Evolutionary conservation across 2,329 filamentous ascomycete genomes (phyloP).

Genomic region (Drechslerella dactyloides): DNA sequence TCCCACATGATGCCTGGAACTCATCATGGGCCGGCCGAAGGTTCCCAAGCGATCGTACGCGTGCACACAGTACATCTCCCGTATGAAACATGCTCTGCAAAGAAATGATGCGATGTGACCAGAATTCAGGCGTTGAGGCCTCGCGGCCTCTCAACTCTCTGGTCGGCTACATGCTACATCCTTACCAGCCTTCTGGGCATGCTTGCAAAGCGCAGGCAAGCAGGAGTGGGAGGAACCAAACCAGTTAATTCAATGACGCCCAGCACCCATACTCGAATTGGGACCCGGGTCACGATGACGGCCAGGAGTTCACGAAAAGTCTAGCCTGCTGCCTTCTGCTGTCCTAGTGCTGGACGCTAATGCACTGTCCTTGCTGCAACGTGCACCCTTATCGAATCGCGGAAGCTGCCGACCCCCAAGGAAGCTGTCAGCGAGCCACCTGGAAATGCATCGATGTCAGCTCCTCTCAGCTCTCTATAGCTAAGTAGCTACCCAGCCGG

Average conservation of each 20-base stretch:
- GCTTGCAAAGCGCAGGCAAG: too few relatives aligned
- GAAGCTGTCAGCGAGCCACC: constrained; percentile 44
- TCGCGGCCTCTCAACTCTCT: neutral
- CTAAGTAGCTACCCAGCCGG: constrained; percentile 50
- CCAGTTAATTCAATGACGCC: neutral
- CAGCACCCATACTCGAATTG: neutral
- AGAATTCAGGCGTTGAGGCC: neutral
- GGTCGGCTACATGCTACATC: neutral
- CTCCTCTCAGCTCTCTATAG: constrained; percentile 49
- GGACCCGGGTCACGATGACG: constrained; percentile 46
- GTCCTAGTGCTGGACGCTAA: constrained; percentile 36
- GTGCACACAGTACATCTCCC: constrained; percentile 2
- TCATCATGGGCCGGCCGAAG: constrained; percentile 13
- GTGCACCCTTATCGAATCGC: constrained; percentile 51
- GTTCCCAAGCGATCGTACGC: neutral
- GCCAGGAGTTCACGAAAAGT: constrained; percentile 45
- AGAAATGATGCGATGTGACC: constrained; percentile 16
- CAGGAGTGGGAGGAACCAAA: too few relatives aligned
- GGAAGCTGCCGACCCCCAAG: constrained; percentile 51
- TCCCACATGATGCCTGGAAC: constrained; percentile 45
- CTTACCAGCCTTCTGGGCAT: neutral
- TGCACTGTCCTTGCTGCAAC: constrained; percentile 49
- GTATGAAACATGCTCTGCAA: constrained; percentile 8
- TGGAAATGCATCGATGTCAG: constrained; percentile 26
- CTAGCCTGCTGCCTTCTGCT: constrained; percentile 12